Conservation (phyloP, 1,139 yeast genomes). For the Geotrichum europaeum region DNA sequence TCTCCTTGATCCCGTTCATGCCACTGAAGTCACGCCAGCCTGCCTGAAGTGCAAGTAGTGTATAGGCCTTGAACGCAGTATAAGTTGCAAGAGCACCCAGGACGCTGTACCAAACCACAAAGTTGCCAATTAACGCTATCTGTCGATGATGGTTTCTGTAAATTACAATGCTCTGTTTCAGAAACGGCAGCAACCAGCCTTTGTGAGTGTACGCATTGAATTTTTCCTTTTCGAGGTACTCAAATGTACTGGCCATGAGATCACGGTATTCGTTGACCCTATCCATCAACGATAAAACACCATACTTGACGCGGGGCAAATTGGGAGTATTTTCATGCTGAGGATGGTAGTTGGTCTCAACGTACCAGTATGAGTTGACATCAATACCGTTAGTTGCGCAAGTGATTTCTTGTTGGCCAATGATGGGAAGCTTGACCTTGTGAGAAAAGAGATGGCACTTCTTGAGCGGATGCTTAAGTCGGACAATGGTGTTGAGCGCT, state of each 20-base stretch:
- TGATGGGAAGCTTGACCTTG: slow-evolving; percentile 53
- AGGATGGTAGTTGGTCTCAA: slow-evolving; percentile 60
- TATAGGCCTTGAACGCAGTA: slow-evolving; percentile 22
- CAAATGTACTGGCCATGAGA: slow-evolving; percentile 20
- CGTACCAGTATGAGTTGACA: slow-evolving; percentile 56
- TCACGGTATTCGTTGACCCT: slow-evolving; percentile 31
- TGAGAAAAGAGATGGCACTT: slow-evolving; percentile 61
- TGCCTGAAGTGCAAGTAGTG: slow-evolving; percentile 23
- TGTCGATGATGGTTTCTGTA: slow-evolving; percentile 43
- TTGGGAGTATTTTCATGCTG: slow-evolving; percentile 23
- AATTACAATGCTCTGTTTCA: slow-evolving; percentile 49
- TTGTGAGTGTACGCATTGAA: slow-evolving; percentile 20
- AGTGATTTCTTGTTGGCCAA: slow-evolving; percentile 78
- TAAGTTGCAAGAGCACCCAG: slow-evolving; percentile 20
- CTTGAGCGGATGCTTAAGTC: slow-evolving; percentile 53
- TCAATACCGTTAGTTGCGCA: slow-evolving; percentile 58
- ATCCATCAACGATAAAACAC: slow-evolving; percentile 26
- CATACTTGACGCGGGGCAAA: slow-evolving; percentile 32
- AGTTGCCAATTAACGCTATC: slow-evolving; percentile 54
- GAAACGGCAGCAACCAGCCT: slow-evolving; percentile 39
- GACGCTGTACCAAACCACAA: slow-evolving; percentile 44
- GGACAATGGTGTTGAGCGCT: slow-evolving; percentile 52
- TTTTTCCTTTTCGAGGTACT: slow-evolving; percentile 19
- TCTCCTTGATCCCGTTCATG: slow-evolving; percentile 15
- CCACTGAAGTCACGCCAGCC: slow-evolving; percentile 16